Conservation (phyloP, 176 grass and related monocot species). For the Oryza coarctata region DNA sequence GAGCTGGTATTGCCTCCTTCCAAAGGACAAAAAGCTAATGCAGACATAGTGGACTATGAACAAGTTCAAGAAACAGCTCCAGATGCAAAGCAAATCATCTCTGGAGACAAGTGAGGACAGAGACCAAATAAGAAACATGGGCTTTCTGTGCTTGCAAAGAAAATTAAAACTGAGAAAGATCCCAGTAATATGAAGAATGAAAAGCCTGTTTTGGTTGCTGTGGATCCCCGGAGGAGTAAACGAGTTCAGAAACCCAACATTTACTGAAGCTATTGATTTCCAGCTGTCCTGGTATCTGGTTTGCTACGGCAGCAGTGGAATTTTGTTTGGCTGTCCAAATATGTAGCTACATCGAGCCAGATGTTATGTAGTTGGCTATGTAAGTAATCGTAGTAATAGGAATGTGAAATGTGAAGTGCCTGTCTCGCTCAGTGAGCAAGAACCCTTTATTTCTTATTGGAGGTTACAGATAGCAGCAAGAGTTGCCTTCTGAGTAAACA, state of each 20-base stretch:
- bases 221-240: conserved; percentile 29
- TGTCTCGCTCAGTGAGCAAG: not conserved
- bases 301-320: not conserved
- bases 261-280: conserved; percentile 1
- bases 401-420: conserved; percentile 6
- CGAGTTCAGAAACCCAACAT: conserved; percentile 36
- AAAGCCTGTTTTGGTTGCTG: conserved; percentile 25
- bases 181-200: not conserved
- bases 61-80: not conserved
- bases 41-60: not conserved
- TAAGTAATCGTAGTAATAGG: conserved; percentile 10
- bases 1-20: conserved; percentile 6
- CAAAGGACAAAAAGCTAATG: conserved; percentile 1
- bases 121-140: conserved; percentile 33
- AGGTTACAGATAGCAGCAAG: not conserved
- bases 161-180: not conserved
- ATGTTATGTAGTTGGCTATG: conserved; percentile 10
- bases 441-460: not conserved
- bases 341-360: not conserved
- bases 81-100: not conserved
- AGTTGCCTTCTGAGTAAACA: too few species aligned
- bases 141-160: not conserved
- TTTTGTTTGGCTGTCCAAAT: not conserved
- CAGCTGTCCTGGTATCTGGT: not conserved
- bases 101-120: conserved; percentile 6